Evolutionary conservation across 1,284 basidiomycete species (phyloP), one percentile per base, ranked within the genome.

Genomic region (Salmacisia buchloeana): DNA sequence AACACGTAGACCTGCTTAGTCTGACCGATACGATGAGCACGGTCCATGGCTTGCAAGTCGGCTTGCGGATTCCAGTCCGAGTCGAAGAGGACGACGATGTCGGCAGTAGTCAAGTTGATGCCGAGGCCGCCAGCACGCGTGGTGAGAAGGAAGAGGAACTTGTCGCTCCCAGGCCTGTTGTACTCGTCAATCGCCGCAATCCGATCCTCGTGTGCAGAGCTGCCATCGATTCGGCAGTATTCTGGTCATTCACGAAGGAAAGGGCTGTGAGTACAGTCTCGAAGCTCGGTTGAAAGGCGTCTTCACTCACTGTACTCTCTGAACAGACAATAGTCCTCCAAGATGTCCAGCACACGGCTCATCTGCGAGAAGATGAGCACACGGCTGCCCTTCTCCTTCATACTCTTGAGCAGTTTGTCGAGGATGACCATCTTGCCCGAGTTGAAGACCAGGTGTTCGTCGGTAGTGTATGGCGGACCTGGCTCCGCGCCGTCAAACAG

Each of bases 11-110:
- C 94, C 81, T 98, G 94, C 82, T 97, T 97, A 58, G 91, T 97
- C 82, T 97, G 96, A 2, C 94, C 94, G 68, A 98, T 97, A 72
- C 94, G 91, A 82, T 98, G 94, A 0, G 94, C 94, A 69, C 94
- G 90, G 80, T 98, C 94, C 96, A 98, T 97, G 5, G 96, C 96
- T 80, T 98, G 96, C 62, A 98, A 81, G 83, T 99, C 96, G 3
- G 94, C 94, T 82, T 99, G 94, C 1, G 96, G 94, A 81, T 98
- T 98, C 94, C 94, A 98, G 81, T 98, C 96, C 69, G 89, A 91
- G 78, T 99, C 96, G 72, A 97, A 98, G n/a, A 98, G 83, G 0
- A 99, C 88, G 54, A 99, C 94, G 61, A 97, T 85, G 80, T 98
- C 96, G 12, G 94, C 96, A 0, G 89, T 88, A 3, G 94, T 96